Conservation (phyloP, 2,329 filamentous ascomycete genomes). For the Aspergillus neoniger region DNA sequence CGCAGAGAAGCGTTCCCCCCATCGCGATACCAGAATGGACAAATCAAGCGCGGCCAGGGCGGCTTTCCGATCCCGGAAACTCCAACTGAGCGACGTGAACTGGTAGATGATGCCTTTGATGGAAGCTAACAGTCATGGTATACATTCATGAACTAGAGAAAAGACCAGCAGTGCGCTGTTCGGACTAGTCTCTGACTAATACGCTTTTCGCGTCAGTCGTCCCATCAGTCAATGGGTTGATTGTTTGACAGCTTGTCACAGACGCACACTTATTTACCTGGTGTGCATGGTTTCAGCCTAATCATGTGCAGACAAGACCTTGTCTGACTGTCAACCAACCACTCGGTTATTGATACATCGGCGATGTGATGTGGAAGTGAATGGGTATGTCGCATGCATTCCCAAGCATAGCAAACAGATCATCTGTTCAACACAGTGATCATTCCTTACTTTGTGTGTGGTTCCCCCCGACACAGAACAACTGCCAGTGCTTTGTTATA, state of each 20-base stretch:
- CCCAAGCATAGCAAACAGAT: neutral
- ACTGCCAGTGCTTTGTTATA: too few relatives aligned
- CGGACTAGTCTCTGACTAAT: neutral
- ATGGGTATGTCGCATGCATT: neutral
- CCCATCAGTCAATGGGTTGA: neutral
- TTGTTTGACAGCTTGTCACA: neutral
- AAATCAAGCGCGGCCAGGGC: constrained; percentile 66
- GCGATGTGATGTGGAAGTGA: neutral
- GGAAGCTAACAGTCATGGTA: neutral
- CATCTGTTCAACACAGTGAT: constrained; percentile 5
- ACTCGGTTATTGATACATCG: neutral
- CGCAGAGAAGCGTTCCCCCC: constrained; percentile 45
- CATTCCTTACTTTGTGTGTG: neutral
- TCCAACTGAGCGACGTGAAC: constrained; percentile 95
- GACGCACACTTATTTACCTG: too few relatives aligned
- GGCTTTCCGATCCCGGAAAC: constrained; percentile 80
- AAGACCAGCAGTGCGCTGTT: neutral
- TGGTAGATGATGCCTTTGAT: constrained; percentile 65
- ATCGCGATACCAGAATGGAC: constrained; percentile 49
- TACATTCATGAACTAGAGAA: neutral
- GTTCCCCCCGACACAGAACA: neutral
- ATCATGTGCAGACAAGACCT: too few relatives aligned
- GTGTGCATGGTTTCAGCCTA: too few relatives aligned
- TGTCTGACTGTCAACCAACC: too few relatives aligned
- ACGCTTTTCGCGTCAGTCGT: neutral